These are phyloP conservation scores for Fusarium verrucosum DNA, from an alignment of 2,329 filamentous ascomycete genomes.

Conservation along the genomic window DNA sequence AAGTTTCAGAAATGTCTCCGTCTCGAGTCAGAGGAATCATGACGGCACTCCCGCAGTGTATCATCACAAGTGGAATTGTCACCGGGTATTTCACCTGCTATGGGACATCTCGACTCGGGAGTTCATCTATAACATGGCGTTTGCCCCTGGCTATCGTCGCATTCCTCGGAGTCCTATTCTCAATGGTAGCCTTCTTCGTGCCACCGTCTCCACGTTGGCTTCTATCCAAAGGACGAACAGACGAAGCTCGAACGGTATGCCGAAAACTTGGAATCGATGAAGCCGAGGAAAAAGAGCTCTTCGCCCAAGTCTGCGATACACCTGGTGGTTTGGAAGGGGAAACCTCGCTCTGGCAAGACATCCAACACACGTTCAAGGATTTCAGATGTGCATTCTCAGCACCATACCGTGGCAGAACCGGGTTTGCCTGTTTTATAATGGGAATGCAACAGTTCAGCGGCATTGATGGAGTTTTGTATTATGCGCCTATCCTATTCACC, in stretches of 20 bases:
- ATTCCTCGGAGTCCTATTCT: conserved; percentile 41
- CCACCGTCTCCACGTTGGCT: conserved; percentile 67
- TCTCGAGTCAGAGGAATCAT: conserved; percentile 60
- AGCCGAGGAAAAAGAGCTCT: conserved; percentile 54
- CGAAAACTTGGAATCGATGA: conserved; percentile 56
- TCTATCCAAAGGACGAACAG: conserved; percentile 52
- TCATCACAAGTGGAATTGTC: conserved; percentile 61
- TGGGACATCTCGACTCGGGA: conserved; percentile 56
- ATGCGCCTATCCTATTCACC: conserved; percentile 67
- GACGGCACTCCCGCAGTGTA: conserved; percentile 63
- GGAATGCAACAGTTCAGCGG: conserved; percentile 67
- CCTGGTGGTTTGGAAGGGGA: conserved; percentile 42
- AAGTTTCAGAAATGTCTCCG: conserved; percentile 69
- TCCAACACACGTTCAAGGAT: conserved; percentile 44
- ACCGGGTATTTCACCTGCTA: conserved; percentile 70
- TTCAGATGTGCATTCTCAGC: conserved; percentile 49
- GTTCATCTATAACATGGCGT: conserved; percentile 63
- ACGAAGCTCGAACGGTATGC: conserved; percentile 55
- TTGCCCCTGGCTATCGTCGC: conserved; percentile 59
- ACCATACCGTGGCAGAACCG: conserved; percentile 56
- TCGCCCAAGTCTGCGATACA: conserved; percentile 22
- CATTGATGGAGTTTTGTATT: conserved; percentile 70
- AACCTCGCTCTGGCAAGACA: conserved; percentile 40
- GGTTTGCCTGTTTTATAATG: conserved; percentile 66
- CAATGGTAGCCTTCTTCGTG: conserved; percentile 51